Evolutionary conservation across 768 basidiomycete genomes (phyloP).

Genomic region (Trametes cingulata): DNA sequence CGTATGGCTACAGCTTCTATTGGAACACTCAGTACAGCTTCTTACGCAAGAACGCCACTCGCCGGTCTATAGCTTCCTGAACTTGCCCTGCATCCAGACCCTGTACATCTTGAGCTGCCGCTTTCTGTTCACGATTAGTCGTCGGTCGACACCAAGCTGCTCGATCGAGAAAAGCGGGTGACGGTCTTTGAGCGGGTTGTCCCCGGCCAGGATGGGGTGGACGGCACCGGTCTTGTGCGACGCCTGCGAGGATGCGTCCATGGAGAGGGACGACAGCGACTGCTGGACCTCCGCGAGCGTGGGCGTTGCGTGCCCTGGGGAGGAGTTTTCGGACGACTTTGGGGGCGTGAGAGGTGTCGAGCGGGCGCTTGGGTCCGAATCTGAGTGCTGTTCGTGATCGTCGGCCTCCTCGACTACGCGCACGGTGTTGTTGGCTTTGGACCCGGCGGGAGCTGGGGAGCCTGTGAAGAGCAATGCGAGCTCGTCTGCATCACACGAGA

Average conservation of each 20-base stretch:
- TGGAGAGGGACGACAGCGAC: slow-evolving; percentile 5
- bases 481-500: slow-evolving; percentile 52
- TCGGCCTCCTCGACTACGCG: slow-evolving; percentile 10
- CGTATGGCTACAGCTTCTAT: too few relatives aligned
- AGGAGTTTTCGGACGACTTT: background rate
- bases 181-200: slow-evolving; percentile 18
- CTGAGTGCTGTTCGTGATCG: background rate
- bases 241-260: background rate
- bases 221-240: slow-evolving; percentile 6
- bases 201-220: slow-evolving; percentile 3
- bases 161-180: slow-evolving; percentile 77
- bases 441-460: slow-evolving; percentile 37
- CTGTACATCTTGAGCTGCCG: slow-evolving; percentile 96
- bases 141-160: slow-evolving; percentile 86
- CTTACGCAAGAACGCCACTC: background rate
- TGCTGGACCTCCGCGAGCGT: background rate
- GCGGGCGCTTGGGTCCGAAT: background rate
- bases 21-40: background rate
- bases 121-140: slow-evolving; percentile 91
- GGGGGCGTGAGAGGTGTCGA: background rate
- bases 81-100: slow-evolving; percentile 92
- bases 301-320: background rate
- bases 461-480: slow-evolving; percentile 81
- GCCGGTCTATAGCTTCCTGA: slow-evolving; percentile 47
- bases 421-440: background rate